Conservation (phyloP, 371 early-diverging fungal genomes). For the Lichtheimia hyalospora region DNA sequence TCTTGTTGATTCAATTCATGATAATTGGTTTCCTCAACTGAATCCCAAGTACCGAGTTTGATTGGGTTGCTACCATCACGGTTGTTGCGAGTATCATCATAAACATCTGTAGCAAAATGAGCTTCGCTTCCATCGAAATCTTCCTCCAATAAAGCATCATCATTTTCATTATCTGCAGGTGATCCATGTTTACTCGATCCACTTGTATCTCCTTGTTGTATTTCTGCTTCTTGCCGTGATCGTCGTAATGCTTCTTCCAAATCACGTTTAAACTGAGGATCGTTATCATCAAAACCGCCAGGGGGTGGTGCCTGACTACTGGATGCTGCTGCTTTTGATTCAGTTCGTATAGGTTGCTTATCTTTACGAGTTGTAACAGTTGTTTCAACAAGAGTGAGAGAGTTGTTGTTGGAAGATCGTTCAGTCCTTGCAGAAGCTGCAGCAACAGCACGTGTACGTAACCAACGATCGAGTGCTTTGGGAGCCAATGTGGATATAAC, state of each 20-base stretch:
- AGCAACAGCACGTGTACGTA: slow-evolving; percentile 10
- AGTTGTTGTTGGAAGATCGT: no score
- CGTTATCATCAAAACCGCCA: slow-evolving; percentile 13
- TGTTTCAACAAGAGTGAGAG: no score
- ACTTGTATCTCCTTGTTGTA: no score
- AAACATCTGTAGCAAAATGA: slow-evolving; percentile 13
- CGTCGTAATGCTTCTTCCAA: slow-evolving; percentile 24
- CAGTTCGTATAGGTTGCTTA: not conserved
- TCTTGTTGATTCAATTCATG: no score
- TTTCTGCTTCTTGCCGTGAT: slow-evolving; percentile 9
- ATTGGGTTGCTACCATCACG: not conserved
- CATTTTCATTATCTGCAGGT: not conserved
- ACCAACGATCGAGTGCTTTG: slow-evolving; percentile 22
- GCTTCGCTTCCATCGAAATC: not conserved
- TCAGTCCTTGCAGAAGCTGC: no score
- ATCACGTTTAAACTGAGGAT: slow-evolving; percentile 16
- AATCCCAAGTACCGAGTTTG: no score
- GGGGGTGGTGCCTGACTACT: not conserved
- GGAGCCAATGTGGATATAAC: not conserved
- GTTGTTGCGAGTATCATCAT: not conserved
- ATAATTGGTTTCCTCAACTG: no score
- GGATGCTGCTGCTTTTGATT: no score
- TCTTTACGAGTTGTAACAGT: not conserved
- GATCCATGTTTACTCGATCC: no score
- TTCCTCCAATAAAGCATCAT: not conserved